Evolutionary conservation across 1,284 basidiomycete species (phyloP).

Genomic region (Neolentinus lepideus): DNA sequence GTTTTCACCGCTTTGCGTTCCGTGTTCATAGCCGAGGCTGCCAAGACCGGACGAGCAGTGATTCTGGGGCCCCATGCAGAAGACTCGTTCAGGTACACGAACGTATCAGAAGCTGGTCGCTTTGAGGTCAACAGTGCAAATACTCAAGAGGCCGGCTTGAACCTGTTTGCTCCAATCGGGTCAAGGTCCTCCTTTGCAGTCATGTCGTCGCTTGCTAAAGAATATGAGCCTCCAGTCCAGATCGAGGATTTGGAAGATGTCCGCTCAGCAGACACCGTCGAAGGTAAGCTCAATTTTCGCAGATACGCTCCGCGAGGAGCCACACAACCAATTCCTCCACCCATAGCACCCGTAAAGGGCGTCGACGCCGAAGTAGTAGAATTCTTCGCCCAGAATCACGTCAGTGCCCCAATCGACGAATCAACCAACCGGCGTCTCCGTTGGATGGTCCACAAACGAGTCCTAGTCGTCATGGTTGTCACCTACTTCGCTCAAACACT

Average conservation of each 20-base stretch:
- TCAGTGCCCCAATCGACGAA: slow-evolving; percentile 33
- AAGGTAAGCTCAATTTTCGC: slow-evolving; percentile 9
- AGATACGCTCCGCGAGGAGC: no score
- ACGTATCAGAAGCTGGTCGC: no score
- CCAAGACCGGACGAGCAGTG: slow-evolving; percentile 20
- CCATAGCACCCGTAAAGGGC: slow-evolving; percentile 20
- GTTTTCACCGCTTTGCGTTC: no score
- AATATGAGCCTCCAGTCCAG: neutral
- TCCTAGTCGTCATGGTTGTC: slow-evolving; percentile 44
- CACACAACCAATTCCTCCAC: slow-evolving; percentile 4
- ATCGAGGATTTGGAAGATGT: neutral
- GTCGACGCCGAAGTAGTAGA: slow-evolving; percentile 42
- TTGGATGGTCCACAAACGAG: slow-evolving; percentile 44
- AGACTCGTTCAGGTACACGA: neutral
- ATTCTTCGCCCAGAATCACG: slow-evolving; percentile 31
- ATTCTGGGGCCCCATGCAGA: slow-evolving; percentile 9
- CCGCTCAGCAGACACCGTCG: slow-evolving; percentile 7
- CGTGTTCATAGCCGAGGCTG: slow-evolving; percentile 16
- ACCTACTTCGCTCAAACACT: slow-evolving; percentile 47
- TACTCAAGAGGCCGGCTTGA: no score
- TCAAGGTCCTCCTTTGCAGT: no score
- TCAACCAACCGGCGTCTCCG: slow-evolving; percentile 35
- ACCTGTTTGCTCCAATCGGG: no score
- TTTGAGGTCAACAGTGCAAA: no score
- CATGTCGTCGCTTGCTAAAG: neutral